Base-by-base conservation (phyloP, 78 protist species). In the Dictyostelium discoideum region DNA sequence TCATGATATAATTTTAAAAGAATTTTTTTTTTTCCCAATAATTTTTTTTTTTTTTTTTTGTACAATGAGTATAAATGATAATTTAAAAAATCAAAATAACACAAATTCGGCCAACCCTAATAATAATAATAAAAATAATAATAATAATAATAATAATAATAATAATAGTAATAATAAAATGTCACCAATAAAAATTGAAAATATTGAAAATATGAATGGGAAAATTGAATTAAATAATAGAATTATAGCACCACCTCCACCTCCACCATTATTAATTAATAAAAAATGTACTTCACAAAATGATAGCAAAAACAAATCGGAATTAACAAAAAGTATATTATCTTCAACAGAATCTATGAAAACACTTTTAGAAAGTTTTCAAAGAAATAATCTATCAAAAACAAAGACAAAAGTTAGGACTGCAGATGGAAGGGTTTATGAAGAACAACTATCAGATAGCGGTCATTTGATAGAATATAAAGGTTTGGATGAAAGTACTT, bases 381-480 rank as follows among this genome's bases (percentile, higher is more conserved):
- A 78, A 20, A 50, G 86, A 40, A 57, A 60, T 20, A 57, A 24
- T 7, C 39, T 89, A 10, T n/a, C 60, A 80, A 78, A 67, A 76
- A 90, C 95, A 3, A 90, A 63, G 42, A 90, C 88, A 4, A 80
- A 90, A 69, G 88, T 90, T n/a, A 63, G 95, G 29, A 90, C 95
- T 13, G 76, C 95, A 7, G 95, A 90, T 82, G 95, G 95, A 22
- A 72, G 95, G 37, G 88, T 90, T 39, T 90, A 39, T 54, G 84
- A 90, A 73, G 95, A 90, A 39, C 74, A 72, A n/a, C 67, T 74
- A 18, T 24, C 86, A 5, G n/a, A 22, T 60, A 37, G 69, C 39
- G 87, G 87, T 54, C 76, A 39, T 14, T 11, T 73, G 5, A 63
- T 39, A n/a, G 82, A 69, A 44, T 85, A 69, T 44, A 85, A 85